phyloP scores from a whole-genome alignment of 768 basidiomycete genomes.

The Calocera cornea region DNA sequence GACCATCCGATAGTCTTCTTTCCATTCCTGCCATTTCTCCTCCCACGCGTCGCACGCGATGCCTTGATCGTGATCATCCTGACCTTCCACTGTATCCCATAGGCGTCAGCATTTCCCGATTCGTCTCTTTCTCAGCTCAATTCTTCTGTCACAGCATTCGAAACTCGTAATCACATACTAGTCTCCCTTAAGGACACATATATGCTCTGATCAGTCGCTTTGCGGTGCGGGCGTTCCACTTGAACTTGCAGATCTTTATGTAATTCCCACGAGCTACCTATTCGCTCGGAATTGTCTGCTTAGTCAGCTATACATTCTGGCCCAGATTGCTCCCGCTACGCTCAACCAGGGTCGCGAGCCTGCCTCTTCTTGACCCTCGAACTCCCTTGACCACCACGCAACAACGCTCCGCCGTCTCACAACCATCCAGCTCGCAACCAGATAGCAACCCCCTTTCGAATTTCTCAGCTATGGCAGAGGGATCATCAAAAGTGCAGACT shows the following conservation, averaged over 20 bases:
- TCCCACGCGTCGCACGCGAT: neutral
- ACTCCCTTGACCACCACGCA: neutral
- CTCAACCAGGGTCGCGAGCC: neutral
- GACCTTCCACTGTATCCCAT: neutral
- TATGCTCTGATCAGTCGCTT: too few relatives aligned
- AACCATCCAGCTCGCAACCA: neutral
- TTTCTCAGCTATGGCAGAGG: neutral
- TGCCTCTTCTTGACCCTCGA: neutral
- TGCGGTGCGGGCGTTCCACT: too few relatives aligned
- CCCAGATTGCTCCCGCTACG: neutral
- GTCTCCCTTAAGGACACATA: neutral
- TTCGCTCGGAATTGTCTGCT: neutral
- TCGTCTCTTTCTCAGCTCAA: neutral
- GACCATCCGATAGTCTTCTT: slow-evolving; percentile 43
- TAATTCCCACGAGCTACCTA: neutral
- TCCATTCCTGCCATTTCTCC: neutral
- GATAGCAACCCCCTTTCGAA: neutral
- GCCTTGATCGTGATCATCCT: neutral
- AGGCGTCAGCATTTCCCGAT: neutral
- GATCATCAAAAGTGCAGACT: neutral
- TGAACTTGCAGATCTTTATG: too few relatives aligned
- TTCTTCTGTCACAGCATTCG: neutral
- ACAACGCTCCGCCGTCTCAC: neutral
- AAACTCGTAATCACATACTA: neutral
- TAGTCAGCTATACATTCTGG: neutral